phyloP scores from a whole-genome alignment of 2,329 filamentous ascomycete species.

The Exophiala dermatitidis region DNA sequence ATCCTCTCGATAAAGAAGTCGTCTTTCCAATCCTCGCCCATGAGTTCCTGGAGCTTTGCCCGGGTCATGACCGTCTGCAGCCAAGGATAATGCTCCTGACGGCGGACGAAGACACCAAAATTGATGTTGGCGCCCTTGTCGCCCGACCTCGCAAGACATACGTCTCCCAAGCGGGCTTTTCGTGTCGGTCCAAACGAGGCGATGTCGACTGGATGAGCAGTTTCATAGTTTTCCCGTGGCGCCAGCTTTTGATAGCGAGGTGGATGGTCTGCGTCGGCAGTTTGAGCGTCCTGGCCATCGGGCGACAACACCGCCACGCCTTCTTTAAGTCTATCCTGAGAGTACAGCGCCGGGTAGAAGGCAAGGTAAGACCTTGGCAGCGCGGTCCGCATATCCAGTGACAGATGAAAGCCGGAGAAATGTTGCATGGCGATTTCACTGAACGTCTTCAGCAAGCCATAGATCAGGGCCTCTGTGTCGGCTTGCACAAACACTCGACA shows the following conservation, averaged over 20 bases:
- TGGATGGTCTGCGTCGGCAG: conserved; percentile 21
- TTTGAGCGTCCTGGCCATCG: conserved; percentile 25
- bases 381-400: conserved; percentile 39
- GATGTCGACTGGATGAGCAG: conserved; percentile 13
- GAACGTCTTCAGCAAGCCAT: conserved; percentile 19
- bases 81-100: conserved; percentile 31
- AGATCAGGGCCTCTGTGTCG: conserved; percentile 15
- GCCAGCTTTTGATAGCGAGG: conserved; percentile 21
- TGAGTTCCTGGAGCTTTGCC: conserved; percentile 34
- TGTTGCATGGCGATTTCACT: conserved; percentile 36
- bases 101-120: conserved; percentile 35
- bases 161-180: conserved; percentile 37
- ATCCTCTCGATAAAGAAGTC: conserved; percentile 41
- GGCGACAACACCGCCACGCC: conserved; percentile 26
- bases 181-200: conserved; percentile 29
- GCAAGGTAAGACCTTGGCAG: conserved; percentile 37
- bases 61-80: conserved; percentile 38
- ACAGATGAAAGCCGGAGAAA: conserved; percentile 40
- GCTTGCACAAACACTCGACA: conserved; percentile 42
- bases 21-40: conserved; percentile 42
- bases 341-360: conserved; percentile 37
- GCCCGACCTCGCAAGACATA: conserved; percentile 39
- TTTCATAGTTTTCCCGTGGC: conserved; percentile 22
- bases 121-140: conserved; percentile 40
- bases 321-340: conserved; percentile 30